Evolutionary conservation across 2,329 filamentous ascomycete species (phyloP), one percentile per base, ranked within the genome.

Genomic region (Graphilbum fragrans): DNA sequence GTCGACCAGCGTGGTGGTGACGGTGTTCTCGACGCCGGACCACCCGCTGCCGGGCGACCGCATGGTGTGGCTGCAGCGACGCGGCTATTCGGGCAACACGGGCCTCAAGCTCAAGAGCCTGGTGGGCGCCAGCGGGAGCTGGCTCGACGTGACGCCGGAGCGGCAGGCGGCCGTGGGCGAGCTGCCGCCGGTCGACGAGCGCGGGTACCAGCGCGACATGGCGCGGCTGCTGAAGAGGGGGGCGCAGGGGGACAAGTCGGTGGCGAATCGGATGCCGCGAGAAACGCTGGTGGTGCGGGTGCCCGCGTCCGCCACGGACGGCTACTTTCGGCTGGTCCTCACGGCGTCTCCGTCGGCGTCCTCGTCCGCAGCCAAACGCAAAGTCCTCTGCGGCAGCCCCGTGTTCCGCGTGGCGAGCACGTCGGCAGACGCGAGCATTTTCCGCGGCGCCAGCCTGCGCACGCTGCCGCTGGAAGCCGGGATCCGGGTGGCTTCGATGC

Each of bases 331-430:
- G 11, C 60, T 85, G 5, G 71, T 83, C 0, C 61, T 85, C 46
- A 57, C 64, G 1, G 72, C 66, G 0, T 55, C 60, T 0, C 49
- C 42, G 1, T 31, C 36, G 7, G 41, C 41, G 7, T 45, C 50
- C 2, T 50, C 53, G 3, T 49, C 48, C 14, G 1, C 18, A 14
- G 37, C 32, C 41, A 71, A 67, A 54, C 72, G 70, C 48, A 78
- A 73, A 49, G 63, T 72, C 0, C 65, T 84, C 0, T 82, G 79
- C 45, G 67, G 70, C 0, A 82, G 77, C 46, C 80, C 80, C 0
- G 70, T 81, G 0, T 84, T 85, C 49, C 69, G 80, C 16, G 63
- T 85, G n/a, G 70, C 80, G 2, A 83, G 79, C 46, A 74, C 75
- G 0, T 80, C 77, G 0, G 64, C 68, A 0, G 76, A 77, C 45